A percentile compares a stretch with the other conserved stretches of the same genome.
Conservation (phyloP, 495 filamentous ascomycete genomes). For the Podospora tetraspora region DNA sequence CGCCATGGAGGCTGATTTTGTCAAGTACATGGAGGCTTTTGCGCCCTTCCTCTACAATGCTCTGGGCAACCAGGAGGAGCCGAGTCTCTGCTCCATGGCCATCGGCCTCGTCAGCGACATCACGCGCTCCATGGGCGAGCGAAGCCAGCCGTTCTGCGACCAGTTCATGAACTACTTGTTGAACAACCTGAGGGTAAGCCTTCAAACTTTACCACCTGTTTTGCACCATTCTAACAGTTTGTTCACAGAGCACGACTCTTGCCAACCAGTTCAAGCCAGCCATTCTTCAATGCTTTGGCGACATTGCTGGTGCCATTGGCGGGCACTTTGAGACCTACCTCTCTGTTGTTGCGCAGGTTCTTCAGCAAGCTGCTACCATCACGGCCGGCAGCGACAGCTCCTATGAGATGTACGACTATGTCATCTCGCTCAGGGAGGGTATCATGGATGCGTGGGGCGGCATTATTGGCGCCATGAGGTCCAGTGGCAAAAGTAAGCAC, state of each 20-base stretch:
- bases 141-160: constrained; percentile 90
- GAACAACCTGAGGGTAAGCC: constrained; percentile 75
- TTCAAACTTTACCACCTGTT: background rate
- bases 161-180: constrained; percentile 95
- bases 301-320: constrained; percentile 93
- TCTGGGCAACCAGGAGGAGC: constrained; percentile 90
- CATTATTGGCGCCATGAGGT: constrained; percentile 87
- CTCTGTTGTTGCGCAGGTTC: constrained; percentile 81
- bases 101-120: constrained; percentile 97
- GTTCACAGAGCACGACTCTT: constrained; percentile 55
- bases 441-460: constrained; percentile 99
- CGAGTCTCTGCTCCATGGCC: constrained; percentile 89
- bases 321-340: constrained; percentile 90
- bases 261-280: constrained; percentile 97
- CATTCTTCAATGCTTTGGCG: constrained; percentile 95
- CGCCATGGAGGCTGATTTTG: constrained; percentile 84
- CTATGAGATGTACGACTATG: constrained; percentile 93
- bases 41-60: constrained; percentile 86
- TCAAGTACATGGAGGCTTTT: constrained; percentile 95
- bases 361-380: constrained; percentile 85
- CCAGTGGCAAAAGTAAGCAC: constrained; percentile 63
- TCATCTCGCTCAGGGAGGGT: constrained; percentile 88
- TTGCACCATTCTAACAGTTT: constrained; percentile 27
- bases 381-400: constrained; percentile 62
- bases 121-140: constrained; percentile 80